These are phyloP conservation scores for Cystobasidium slooffiae DNA, from an alignment of 1,284 basidiomycete genomes.

Conservation along the genomic window DNA sequence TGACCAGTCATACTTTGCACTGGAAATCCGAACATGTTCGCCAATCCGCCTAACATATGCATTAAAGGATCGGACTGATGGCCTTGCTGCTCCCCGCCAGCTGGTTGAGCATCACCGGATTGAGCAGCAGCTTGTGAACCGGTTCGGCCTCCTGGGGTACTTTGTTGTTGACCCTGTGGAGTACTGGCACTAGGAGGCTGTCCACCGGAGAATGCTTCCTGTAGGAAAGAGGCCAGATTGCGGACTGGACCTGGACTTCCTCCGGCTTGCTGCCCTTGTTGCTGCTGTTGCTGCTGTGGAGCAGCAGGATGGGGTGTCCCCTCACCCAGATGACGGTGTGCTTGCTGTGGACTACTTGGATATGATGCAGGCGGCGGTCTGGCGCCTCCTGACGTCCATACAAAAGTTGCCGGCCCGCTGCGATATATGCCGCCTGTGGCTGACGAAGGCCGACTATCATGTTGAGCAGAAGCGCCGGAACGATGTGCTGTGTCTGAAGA, in stretches of 20 bases:
- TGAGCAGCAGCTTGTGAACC: background rate
- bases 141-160: background rate
- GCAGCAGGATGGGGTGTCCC: background rate
- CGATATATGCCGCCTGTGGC: slow-evolving; percentile 14
- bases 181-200: background rate
- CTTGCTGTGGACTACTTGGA: slow-evolving; percentile 5
- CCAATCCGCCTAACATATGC: slow-evolving; percentile 31
- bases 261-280: background rate
- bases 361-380: slow-evolving; percentile 16
- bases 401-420: background rate
- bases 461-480: slow-evolving; percentile 1
- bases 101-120: background rate
- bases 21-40: slow-evolving; percentile 23
- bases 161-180: background rate
- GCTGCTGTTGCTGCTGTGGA: background rate
- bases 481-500: background rate
- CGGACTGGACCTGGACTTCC: slow-evolving; percentile 7
- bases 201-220: slow-evolving; percentile 31
- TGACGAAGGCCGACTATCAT: background rate
- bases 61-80: slow-evolving; percentile 26
- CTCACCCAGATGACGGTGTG: background rate
- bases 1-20: background rate
- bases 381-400: slow-evolving; percentile 3
- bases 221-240: slow-evolving; percentile 40
- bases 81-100: background rate